A percentile compares a stretch with the other conserved stretches of the same genome.
Evolutionary conservation across 1,284 basidiomycete species (phyloP).

Genomic region (Mrakiaceae sp.): DNA sequence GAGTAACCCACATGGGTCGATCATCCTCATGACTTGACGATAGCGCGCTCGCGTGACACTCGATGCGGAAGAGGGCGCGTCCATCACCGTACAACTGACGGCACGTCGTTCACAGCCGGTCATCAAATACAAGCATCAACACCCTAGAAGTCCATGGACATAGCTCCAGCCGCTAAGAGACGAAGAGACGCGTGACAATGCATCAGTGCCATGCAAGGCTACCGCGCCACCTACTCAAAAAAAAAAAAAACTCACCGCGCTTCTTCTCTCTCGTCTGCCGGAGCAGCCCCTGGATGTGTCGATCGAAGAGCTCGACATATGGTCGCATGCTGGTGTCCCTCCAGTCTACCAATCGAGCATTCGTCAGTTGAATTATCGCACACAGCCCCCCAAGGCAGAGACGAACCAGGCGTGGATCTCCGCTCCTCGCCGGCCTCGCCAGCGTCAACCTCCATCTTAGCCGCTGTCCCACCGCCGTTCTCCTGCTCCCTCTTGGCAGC

Average conservation of each 20-base stretch:
- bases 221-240: neutral
- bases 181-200: neutral
- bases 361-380: no score
- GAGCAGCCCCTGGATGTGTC: conserved; percentile 46
- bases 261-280: conserved; percentile 30
- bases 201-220: neutral
- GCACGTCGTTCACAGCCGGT: no score
- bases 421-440: no score
- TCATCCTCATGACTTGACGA: no score
- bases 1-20: no score
- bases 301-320: conserved; percentile 82
- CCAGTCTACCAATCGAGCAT: conserved; percentile 31
- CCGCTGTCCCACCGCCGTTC: neutral
- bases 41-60: no score
- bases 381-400: neutral
- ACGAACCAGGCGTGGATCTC: neutral
- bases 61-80: no score
- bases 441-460: neutral
- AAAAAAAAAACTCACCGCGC: conserved; percentile 7
- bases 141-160: no score
- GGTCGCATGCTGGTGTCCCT: conserved; percentile 54
- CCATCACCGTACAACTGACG: no score
- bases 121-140: no score
- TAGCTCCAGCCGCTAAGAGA: no score
- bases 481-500: neutral